Conservation (phyloP, 2,329 filamentous ascomycete species). For the Cercospora berteroae region DNA sequence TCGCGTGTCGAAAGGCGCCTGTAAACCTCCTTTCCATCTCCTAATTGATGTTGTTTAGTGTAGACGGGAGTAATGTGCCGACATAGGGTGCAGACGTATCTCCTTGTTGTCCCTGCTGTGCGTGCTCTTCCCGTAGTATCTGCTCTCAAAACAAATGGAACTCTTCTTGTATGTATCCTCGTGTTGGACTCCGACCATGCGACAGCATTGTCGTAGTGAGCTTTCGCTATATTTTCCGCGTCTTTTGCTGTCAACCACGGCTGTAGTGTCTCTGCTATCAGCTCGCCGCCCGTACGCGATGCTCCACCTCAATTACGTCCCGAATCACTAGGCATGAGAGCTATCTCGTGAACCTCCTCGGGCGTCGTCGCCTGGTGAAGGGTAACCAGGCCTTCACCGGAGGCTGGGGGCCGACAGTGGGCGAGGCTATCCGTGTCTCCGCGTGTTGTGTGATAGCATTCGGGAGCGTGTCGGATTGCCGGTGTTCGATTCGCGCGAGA, state of each 20-base stretch:
- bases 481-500: neutral
- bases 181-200: neutral
- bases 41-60: neutral
- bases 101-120: neutral
- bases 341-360: neutral
- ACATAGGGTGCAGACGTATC: neutral
- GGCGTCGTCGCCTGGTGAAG: neutral
- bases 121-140: neutral
- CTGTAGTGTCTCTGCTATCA: neutral
- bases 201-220: neutral
- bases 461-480: neutral
- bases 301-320: slow-evolving; percentile 60
- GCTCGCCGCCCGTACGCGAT: slow-evolving; percentile 40
- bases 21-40: slow-evolving; percentile 11
- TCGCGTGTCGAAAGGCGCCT: slow-evolving; percentile 12
- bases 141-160: neutral
- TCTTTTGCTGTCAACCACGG: neutral
- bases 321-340: neutral
- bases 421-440: neutral
- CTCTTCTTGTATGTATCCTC: neutral
- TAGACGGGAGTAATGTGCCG: neutral
- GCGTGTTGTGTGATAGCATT: neutral
- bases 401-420: neutral
- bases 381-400: neutral
- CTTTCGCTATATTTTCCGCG: neutral